These are phyloP conservation scores for Eucalyptus marginata DNA, from an alignment of 345 rosid genomes.

Conservation along the genomic window DNA sequence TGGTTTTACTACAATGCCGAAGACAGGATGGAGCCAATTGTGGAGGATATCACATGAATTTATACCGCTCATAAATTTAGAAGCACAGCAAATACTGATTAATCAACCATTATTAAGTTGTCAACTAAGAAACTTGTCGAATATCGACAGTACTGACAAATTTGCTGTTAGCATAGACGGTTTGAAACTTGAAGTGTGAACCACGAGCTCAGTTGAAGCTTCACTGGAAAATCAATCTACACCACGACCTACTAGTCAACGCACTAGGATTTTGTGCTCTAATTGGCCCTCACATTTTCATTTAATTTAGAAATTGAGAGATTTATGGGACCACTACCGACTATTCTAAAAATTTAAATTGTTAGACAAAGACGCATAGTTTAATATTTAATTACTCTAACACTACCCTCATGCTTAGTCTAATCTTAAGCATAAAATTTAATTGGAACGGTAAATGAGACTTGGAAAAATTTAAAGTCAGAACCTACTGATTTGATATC, in stretches of 20 bases:
- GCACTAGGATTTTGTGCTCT: not conserved
- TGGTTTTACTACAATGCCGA: not conserved
- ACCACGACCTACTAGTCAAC: not conserved
- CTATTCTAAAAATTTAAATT: too few relatives aligned
- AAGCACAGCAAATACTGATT: not conserved
- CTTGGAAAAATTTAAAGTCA: too few relatives aligned
- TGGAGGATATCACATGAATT: not conserved
- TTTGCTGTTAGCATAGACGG: too few relatives aligned
- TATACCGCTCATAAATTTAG: not conserved
- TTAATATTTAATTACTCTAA: too few relatives aligned
- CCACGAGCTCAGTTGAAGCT: too few relatives aligned
- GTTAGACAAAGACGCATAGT: accelerated
- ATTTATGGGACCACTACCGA: accelerated
- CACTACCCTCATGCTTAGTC: too few relatives aligned
- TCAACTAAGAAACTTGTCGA: not conserved
- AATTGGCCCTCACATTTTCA: not conserved
- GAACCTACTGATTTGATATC: accelerated
- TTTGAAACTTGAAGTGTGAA: too few relatives aligned
- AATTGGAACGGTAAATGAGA: too few relatives aligned
- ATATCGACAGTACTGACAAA: too few relatives aligned
- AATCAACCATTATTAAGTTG: not conserved
- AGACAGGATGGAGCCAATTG: not conserved
- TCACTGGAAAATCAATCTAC: not conserved
- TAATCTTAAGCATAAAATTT: too few relatives aligned
- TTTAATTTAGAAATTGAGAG: too few relatives aligned